These are phyloP conservation scores for Mrakiaceae sp. DNA, from an alignment of 1,284 basidiomycete genomes.

Conservation along the genomic window DNA sequence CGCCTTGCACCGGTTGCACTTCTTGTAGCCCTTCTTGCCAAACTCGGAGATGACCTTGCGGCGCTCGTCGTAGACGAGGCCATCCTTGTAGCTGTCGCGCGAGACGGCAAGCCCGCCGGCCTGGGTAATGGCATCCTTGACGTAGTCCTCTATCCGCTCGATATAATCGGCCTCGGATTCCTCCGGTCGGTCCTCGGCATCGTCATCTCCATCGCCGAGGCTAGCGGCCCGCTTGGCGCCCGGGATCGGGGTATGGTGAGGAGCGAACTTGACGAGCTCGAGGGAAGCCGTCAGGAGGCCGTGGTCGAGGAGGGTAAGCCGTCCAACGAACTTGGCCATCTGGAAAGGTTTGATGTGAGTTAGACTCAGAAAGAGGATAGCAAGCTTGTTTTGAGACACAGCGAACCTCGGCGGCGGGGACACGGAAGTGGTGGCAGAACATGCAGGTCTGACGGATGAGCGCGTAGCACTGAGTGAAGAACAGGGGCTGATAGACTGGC, in stretches of 20 bases:
- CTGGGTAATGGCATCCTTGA: slow-evolving; percentile 50
- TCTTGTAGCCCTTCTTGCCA: slow-evolving; percentile 54
- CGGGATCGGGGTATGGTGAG: slow-evolving; percentile 25
- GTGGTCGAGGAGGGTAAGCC: slow-evolving; percentile 78
- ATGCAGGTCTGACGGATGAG: slow-evolving; percentile 83
- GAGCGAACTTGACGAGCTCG: slow-evolving; percentile 52
- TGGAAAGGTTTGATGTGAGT: slow-evolving; percentile 29
- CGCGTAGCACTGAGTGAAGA: slow-evolving; percentile 86
- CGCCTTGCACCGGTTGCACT: slow-evolving; percentile 70
- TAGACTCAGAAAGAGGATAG: not conserved
- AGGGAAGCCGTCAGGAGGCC: slow-evolving; percentile 77
- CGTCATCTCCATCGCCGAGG: slow-evolving; percentile 27
- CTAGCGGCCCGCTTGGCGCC: slow-evolving; percentile 19
- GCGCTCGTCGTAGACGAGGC: slow-evolving; percentile 73
- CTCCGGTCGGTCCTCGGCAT: slow-evolving; percentile 24
- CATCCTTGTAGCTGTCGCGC: slow-evolving; percentile 80
- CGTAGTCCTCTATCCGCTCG: slow-evolving; percentile 59
- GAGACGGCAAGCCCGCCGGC: slow-evolving; percentile 40
- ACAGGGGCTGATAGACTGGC: slow-evolving; percentile 93
- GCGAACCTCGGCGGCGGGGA: slow-evolving; percentile 62
- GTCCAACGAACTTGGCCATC: slow-evolving; percentile 73
- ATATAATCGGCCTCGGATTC: slow-evolving; percentile 55
- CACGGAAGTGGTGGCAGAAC: slow-evolving; percentile 91
- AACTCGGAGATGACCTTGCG: slow-evolving; percentile 77
- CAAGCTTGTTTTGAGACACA: not conserved